Conservation (phyloP, 1,284 basidiomycete species). For the Cutaneotrichosporon curvatum region DNA sequence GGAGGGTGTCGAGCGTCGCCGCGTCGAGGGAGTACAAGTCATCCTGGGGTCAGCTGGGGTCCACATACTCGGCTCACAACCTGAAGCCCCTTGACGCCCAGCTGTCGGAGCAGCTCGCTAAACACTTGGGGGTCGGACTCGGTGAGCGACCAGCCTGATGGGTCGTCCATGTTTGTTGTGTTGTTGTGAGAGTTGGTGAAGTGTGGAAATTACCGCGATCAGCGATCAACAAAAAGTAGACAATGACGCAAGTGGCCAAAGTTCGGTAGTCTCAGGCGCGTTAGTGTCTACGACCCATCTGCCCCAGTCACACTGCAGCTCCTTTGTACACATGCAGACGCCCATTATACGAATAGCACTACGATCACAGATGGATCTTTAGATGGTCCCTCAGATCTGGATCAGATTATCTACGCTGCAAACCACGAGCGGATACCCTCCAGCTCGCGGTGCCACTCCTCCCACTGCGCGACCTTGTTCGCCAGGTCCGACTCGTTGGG, state of each 20-base stretch:
- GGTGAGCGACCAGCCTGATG: conserved; percentile 46
- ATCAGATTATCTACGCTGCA: neutral
- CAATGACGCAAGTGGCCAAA: conserved; percentile 5
- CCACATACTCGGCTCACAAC: conserved; percentile 35
- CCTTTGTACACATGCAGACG: conserved; percentile 5
- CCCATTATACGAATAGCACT: conserved; percentile 6
- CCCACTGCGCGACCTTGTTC: conserved; percentile 27
- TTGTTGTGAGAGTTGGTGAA: neutral
- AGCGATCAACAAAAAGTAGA: conserved; percentile 1
- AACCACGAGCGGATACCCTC: conserved; percentile 37
- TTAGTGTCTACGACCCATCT: too few species aligned
- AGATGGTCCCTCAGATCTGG: too few species aligned
- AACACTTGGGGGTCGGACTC: conserved; percentile 49
- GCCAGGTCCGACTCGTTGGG: conserved; percentile 17
- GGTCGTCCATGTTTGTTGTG: conserved; percentile 27
- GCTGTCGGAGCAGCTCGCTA: conserved; percentile 45
- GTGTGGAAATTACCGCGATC: too few species aligned
- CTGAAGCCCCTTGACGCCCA: conserved; percentile 49
- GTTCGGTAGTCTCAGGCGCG: neutral
- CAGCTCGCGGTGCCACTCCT: conserved; percentile 38
- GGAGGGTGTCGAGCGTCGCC: conserved; percentile 59
- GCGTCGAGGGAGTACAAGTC: conserved; percentile 81
- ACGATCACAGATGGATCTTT: too few species aligned
- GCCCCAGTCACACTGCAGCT: too few species aligned
- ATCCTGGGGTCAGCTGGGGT: conserved; percentile 47